These are phyloP conservation scores for Serendipita sp. DNA, from an alignment of 768 basidiomycete species.

Conservation along the genomic window DNA sequence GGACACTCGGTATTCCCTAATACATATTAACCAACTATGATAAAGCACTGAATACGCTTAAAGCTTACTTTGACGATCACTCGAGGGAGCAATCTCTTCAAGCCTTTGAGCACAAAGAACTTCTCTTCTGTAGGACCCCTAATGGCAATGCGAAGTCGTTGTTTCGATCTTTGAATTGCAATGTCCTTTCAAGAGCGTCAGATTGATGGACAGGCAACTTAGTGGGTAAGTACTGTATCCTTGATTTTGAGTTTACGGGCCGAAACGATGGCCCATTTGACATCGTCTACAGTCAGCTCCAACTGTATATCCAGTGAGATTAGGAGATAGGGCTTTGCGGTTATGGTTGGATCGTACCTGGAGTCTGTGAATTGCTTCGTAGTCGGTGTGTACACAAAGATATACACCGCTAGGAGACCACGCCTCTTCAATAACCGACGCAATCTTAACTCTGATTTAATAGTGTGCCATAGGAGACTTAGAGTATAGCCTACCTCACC, in stretches of 20 bases:
- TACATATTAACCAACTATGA: background rate
- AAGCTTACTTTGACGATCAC: conserved; percentile 73
- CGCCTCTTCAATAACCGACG: conserved; percentile 85
- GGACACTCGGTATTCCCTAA: conserved; percentile 73
- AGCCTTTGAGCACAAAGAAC: conserved; percentile 66
- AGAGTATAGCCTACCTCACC: conserved; percentile 48
- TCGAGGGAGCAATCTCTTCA: conserved; percentile 68
- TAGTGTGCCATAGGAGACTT: conserved; percentile 15
- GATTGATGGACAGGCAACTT: conserved; percentile 6
- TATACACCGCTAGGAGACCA: conserved; percentile 91
- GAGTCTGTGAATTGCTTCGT: conserved; percentile 70
- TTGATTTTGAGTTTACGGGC: conserved; percentile 87
- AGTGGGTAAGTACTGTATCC: conserved; percentile 39
- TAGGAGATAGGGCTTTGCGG: background rate
- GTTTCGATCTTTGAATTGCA: conserved; percentile 54
- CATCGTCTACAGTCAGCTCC: conserved; percentile 80
- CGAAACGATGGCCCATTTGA: conserved; percentile 79
- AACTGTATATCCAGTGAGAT: conserved; percentile 34
- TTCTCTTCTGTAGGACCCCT: conserved; percentile 52
- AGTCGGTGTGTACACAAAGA: conserved; percentile 83
- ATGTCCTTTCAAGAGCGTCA: conserved; percentile 35
- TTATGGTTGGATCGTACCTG: conserved; percentile 35
- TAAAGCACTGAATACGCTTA: background rate
- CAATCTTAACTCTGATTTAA: conserved; percentile 37
- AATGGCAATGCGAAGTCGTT: conserved; percentile 64